Evolutionary conservation across 768 basidiomycete genomes (phyloP), one percentile per base, ranked within the genome.

Genomic region (Trichaptum fuscoviolaceum): DNA sequence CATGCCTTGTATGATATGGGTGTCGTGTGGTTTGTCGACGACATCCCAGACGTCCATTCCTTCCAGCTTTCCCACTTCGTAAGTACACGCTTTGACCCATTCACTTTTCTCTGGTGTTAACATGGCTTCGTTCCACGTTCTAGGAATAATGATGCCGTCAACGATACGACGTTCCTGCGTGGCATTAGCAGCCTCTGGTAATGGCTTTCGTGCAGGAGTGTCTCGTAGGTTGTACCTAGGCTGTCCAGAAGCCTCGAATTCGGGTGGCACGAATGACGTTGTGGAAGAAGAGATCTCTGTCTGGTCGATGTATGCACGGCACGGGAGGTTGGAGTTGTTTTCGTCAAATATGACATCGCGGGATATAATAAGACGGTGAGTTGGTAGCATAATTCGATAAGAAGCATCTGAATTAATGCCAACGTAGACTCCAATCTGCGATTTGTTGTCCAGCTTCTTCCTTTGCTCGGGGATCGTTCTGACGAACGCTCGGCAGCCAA

Each of bases 401-500:
- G 59, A 12, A 25, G 59, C 59, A 61, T 61, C 59, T 9, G 24
- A 25, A 24, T 61, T 26, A 17, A 61, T 18, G 3, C 59, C 59
- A 18, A 61, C 30, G n/a, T 15, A 61, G 2, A 26, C n/a, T 17
- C 59, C 24, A 9, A 26, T 61, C 23, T 15, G 2, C 3, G 59
- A 25, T 34, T 61, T 61, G 25, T 61, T 34, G 59, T 61, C 59
- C 3, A 61, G 26, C 70, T 58, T 23, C 64, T 9, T 25, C 35
- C 77, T 75, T 6, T 63, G 36, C 6, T 73, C 64, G n/a, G 61
- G 62, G 8, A 70, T 73, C 1, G 73, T 71, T 0, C 76, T 70
- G 0, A 75, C 72, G 35, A 74, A 78, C 0, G 72, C 70, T 0
- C 68, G 67, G 42, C 74, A 77, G 0, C 78, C 76, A 27, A 77